Conservation (phyloP, 106 monocot genomes). For the Platanthera zijinensis region DNA sequence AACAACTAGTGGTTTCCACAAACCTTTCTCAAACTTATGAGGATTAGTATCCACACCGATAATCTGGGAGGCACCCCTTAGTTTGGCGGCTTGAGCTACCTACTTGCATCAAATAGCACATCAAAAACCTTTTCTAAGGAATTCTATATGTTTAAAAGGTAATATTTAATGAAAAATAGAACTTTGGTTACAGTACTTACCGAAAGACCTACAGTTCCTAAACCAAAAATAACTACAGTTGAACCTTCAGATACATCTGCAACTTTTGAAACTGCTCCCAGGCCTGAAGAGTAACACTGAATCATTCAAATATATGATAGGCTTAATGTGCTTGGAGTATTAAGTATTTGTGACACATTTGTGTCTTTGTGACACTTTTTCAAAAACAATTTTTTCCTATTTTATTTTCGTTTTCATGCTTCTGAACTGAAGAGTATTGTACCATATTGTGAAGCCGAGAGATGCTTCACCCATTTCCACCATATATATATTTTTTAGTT, state of each 20-base stretch:
- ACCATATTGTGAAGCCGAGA: too few relatives aligned
- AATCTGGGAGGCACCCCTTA: slow-evolving; percentile 68
- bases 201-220: slow-evolving; percentile 91
- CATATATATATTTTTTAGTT: too few relatives aligned
- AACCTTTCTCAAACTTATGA: slow-evolving; percentile 74
- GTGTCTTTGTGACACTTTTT: too few relatives aligned
- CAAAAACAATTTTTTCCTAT: too few relatives aligned
- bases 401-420: too few relatives aligned
- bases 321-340: not conserved
- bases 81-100: slow-evolving; percentile 88
- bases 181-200: slow-evolving; percentile 31
- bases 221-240: slow-evolving; percentile 86
- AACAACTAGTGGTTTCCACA: not conserved
- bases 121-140: not conserved
- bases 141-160: not conserved
- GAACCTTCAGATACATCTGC: slow-evolving; percentile 77
- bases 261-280: slow-evolving; percentile 94
- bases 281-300: slow-evolving; percentile 26
- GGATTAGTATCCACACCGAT: slow-evolving; percentile 87
- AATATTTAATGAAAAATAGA: not conserved
- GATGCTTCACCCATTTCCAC: too few relatives aligned
- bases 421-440: too few relatives aligned
- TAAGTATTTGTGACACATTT: not conserved
- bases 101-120: slow-evolving; percentile 12
- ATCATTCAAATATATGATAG: not conserved